Conservation (phyloP, 768 basidiomycete genomes). For the Suillus hirtellus region DNA sequence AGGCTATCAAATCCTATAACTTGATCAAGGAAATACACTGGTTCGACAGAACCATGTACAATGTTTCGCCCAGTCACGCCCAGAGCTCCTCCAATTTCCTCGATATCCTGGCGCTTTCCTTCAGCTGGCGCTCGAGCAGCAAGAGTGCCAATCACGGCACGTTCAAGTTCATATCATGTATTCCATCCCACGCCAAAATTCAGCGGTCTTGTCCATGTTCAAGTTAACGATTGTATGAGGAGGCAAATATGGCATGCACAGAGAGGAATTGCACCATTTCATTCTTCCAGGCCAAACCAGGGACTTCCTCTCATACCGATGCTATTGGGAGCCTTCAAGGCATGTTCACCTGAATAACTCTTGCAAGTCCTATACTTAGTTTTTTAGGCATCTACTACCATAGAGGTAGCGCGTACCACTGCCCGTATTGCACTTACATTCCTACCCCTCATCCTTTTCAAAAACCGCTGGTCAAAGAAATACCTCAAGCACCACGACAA, state of each 20-base stretch:
- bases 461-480: conserved; percentile 52
- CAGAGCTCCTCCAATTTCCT: conserved; percentile 1
- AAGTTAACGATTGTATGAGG: conserved; percentile 4
- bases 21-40: not conserved
- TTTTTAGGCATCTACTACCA: conserved; percentile 65
- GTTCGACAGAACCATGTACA: conserved; percentile 40
- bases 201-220: conserved; percentile 13
- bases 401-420: conserved; percentile 69
- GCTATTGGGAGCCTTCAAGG: conserved; percentile 69
- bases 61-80: conserved; percentile 46
- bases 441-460: conserved; percentile 65
- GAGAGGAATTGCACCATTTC: conserved; percentile 33
- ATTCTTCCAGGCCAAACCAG: conserved; percentile 39
- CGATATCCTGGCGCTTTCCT: conserved; percentile 1
- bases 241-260: conserved; percentile 10
- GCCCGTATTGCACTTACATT: conserved; percentile 75
- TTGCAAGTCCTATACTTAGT: conserved; percentile 8
- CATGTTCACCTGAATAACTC: conserved; percentile 26
- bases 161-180: not conserved
- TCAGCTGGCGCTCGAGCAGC: not conserved
- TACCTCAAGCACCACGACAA: conserved; percentile 47
- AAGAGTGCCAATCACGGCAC: not conserved
- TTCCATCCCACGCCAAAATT: conserved; percentile 10
- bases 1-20: not conserved
- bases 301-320: conserved; percentile 48